phyloP scores from a whole-genome alignment of 768 basidiomycete genomes.

The Pleurotus ostreatus region DNA sequence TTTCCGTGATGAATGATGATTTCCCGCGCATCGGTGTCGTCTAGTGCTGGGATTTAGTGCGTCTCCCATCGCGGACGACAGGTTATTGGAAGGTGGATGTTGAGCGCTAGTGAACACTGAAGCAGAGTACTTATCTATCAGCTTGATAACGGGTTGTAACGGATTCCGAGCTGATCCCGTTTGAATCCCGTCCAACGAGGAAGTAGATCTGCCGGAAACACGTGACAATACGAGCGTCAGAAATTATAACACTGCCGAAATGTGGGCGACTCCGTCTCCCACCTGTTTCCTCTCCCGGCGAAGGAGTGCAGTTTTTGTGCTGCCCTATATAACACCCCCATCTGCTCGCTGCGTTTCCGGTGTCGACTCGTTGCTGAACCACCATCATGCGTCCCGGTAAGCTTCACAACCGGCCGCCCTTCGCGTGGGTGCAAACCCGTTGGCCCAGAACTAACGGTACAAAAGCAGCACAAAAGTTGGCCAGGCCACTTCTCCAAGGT shows the following conservation, averaged over 20 bases:
- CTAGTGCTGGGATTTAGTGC: no score
- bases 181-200: no score
- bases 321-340: not conserved
- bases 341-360: not conserved
- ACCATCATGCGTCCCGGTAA: constrained; percentile 4
- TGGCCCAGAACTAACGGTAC: constrained; percentile 3
- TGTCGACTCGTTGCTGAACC: not conserved
- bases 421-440: not conserved
- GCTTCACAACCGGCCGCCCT: not conserved
- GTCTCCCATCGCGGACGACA: no score
- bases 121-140: no score
- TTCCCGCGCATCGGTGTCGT: no score
- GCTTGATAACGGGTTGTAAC: no score
- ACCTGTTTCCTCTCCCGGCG: not conserved
- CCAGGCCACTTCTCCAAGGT: constrained; percentile 3
- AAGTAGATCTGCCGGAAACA: not conserved
- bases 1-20: no score
- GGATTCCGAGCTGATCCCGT: no score
- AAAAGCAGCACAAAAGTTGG: not conserved
- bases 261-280: not conserved
- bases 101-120: no score
- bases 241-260: not conserved
- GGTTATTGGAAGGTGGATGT: no score
- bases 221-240: constrained; percentile 2
- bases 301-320: not conserved